A percentile compares a stretch with the other conserved stretches of the same genome.
Evolutionary conservation across 1,284 basidiomycete species (phyloP).

Genomic region (Anthracocystis panici-leucophaei): DNA sequence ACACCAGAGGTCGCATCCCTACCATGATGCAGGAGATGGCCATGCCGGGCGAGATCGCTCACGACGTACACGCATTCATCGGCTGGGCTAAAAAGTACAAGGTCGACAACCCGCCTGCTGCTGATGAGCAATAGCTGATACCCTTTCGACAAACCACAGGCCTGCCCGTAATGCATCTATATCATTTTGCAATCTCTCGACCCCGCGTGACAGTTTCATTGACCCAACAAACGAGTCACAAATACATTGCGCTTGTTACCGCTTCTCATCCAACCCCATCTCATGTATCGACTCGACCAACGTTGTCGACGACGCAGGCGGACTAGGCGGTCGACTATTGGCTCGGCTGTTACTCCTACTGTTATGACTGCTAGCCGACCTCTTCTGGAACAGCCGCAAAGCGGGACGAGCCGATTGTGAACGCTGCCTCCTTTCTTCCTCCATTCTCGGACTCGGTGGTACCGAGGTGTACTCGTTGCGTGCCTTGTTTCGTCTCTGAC

Average conservation of each 20-base stretch:
- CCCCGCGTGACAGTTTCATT: background rate
- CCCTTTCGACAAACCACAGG: background rate
- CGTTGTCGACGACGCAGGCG: constrained; percentile 5
- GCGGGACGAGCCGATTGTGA: constrained; percentile 38
- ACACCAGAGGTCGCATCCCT: constrained; percentile 58
- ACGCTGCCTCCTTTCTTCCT: constrained; percentile 8
- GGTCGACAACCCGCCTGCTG: constrained; percentile 20
- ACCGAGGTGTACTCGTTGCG: constrained; percentile 45
- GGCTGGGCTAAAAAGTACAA: constrained; percentile 53
- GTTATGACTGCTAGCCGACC: constrained; percentile 36
- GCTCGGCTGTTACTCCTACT: constrained; percentile 34
- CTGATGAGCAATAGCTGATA: background rate
- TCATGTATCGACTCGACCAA: constrained; percentile 6
- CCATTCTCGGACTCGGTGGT: constrained; percentile 1
- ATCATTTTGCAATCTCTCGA: background rate
- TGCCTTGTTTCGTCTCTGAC: constrained; percentile 38
- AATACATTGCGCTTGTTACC: constrained; percentile 8
- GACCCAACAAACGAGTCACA: background rate
- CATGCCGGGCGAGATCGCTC: constrained; percentile 60
- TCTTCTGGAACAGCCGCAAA: constrained; percentile 33
- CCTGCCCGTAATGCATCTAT: background rate
- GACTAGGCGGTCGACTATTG: constrained; percentile 28
- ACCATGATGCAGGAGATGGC: constrained; percentile 59
- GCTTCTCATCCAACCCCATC: constrained; percentile 17
- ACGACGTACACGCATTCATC: constrained; percentile 63